Evolutionary conservation across 192 early-diverging fungal species (phyloP), one percentile per base, ranked within the genome.

Genomic region (Diversispora epigaea): DNA sequence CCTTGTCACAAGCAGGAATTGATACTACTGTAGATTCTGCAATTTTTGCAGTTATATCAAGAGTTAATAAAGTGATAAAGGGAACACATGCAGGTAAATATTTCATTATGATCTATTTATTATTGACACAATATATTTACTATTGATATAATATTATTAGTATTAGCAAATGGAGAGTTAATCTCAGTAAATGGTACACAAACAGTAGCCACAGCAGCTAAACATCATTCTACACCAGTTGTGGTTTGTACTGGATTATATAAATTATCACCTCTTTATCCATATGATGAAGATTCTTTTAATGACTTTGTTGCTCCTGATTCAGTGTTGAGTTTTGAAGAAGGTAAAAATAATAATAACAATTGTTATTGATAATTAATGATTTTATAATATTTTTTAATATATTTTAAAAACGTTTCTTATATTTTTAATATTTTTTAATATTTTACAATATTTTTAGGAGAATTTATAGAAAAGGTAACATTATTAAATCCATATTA

Each of bases 21-120:
- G 94, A 96, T 57, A 94, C 94, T 0, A 95, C 93, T 0, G 88
- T 97, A 0, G 97, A 99, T 77, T 91, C 94, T 17, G 95, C 97
- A 0, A 90, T 95, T 19, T 97, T 96, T 89, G 96, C 95, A 10
- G 91, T 97, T 65, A 99, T 99, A 96, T 91, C 95, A 47, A 89
- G 97, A 60, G 96, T 97, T 22, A 96, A 96, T 87, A 99, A 97
- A 81, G 96, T 99, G 40, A 92, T 98, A 73, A 80, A 96, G 43
- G 95, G 95, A 39, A 91, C 94, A 1, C 93, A 95, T 70, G 94
- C 94, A 15, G 90, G 90, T 91, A 80, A 69, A 79, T 32, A 6
- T 25, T 11, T 47, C 11, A 71, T 39, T 46, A 68, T 32, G 45
- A n/a, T 43, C 11, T 63, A 12, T 44, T 2, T 71, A 40, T 22